phyloP scores from a whole-genome alignment of 2,329 filamentous ascomycete genomes.

The Huntiella decipiens region DNA sequence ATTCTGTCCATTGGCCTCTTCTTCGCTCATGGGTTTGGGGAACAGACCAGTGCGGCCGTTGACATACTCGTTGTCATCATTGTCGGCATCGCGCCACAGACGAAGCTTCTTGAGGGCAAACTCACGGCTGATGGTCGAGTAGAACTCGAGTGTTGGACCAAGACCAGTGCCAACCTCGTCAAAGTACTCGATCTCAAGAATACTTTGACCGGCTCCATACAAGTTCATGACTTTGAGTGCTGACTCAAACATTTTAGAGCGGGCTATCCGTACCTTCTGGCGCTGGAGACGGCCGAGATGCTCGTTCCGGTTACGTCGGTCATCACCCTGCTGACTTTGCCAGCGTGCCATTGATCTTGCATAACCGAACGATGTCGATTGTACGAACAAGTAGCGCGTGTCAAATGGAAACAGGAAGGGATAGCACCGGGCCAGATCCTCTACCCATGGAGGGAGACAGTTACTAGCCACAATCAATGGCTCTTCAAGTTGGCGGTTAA shows the following conservation, averaged over 20 bases:
- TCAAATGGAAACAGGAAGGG: conserved; percentile 97
- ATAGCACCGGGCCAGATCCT: conserved; percentile 81
- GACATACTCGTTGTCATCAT: conserved; percentile 51
- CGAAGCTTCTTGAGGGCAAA: conserved; percentile 95
- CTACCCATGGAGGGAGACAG: conserved; percentile 87
- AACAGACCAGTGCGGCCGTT: conserved; percentile 75
- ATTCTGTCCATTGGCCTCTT: conserved; percentile 53
- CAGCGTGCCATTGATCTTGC: conserved; percentile 92
- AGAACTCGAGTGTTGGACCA: conserved; percentile 91
- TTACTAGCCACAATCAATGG: conserved; percentile 93
- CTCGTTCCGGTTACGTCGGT: conserved; percentile 74
- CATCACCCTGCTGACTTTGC: conserved; percentile 81
- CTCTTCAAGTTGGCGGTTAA: conserved; percentile 92
- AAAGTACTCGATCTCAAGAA: conserved; percentile 95
- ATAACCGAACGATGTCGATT: conserved; percentile 96
- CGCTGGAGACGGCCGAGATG: conserved; percentile 82
- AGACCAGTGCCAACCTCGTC: conserved; percentile 94
- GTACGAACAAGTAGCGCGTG: conserved; percentile 86
- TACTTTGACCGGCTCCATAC: conserved; percentile 89
- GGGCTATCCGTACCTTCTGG: conserved; percentile 94
- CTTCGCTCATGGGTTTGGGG: conserved; percentile 71
- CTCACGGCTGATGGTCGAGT: conserved; percentile 90
- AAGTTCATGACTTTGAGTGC: conserved; percentile 98
- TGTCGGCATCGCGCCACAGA: conserved; percentile 87
- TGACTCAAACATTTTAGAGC: conserved; percentile 86